These are phyloP conservation scores for Pholiota adiposa DNA, from an alignment of 1,284 basidiomycete species.

Conservation along the genomic window DNA sequence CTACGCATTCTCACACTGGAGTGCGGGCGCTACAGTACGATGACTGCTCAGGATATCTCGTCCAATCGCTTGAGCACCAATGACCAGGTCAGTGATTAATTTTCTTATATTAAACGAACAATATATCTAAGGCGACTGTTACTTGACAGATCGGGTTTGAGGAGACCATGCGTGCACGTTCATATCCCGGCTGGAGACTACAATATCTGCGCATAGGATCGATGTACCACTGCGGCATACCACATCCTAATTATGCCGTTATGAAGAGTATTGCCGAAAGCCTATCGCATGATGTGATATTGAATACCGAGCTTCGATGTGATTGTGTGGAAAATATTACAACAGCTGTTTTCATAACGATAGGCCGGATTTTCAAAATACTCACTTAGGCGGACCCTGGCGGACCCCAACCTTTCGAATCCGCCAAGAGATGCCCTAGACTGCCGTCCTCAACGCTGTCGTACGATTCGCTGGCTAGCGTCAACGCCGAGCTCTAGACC, in stretches of 20 bases:
- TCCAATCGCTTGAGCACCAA: neutral
- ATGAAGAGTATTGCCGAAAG: conserved; percentile 15
- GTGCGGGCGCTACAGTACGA: neutral
- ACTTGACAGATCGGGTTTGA: conserved; percentile 1
- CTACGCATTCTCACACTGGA: conserved; percentile 9
- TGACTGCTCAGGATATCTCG: neutral
- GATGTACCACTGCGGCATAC: conserved; percentile 7
- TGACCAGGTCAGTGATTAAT: neutral
- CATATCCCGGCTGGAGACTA: conserved; percentile 11
- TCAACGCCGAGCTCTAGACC: too few species aligned
- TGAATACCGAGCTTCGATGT: conserved; percentile 8
- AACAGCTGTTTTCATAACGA: too few species aligned
- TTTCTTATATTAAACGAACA: neutral
- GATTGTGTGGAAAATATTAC: conserved; percentile 3
- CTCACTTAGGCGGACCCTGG: too few species aligned
- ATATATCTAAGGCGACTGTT: neutral
- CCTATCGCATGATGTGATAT: conserved; percentile 6
- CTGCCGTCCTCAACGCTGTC: too few species aligned
- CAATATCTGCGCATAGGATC: conserved; percentile 13
- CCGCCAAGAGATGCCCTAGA: too few species aligned
- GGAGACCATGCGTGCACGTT: conserved; percentile 12
- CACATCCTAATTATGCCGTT: conserved; percentile 10
- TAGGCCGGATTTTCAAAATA: too few species aligned
- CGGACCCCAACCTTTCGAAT: too few species aligned
- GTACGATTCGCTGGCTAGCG: too few species aligned